A percentile compares a stretch with the other conserved stretches of the same genome.
Evolutionary conservation across 345 rosid species (phyloP).

Genomic region (Noccaea caerulescens): DNA sequence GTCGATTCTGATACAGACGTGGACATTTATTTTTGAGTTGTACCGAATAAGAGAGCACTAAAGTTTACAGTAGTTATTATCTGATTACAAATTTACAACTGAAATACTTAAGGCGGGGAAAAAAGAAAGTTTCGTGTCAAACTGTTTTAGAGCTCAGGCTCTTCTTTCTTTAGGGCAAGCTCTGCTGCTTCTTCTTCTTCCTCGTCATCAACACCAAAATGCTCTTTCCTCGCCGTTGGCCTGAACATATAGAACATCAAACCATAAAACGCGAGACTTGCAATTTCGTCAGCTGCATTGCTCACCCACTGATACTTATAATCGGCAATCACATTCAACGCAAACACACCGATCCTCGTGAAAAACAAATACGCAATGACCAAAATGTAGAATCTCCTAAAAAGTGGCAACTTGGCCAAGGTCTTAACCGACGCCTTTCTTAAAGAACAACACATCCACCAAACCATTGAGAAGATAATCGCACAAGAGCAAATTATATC

Average conservation of each 20-base stretch:
- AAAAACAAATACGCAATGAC: conserved; percentile 80
- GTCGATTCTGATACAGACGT: not conserved
- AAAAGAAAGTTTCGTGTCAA: conserved; percentile 49
- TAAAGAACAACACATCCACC: conserved; percentile 71
- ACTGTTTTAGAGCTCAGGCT: conserved; percentile 66
- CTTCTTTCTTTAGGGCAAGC: not conserved
- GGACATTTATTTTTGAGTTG: not conserved
- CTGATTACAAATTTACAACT: not conserved
- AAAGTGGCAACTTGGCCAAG: conserved; percentile 64
- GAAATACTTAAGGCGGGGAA: not conserved
- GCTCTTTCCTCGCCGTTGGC: conserved; percentile 77
- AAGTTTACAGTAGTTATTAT: not conserved
- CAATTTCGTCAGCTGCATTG: conserved; percentile 68
- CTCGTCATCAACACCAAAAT: conserved; percentile 65
- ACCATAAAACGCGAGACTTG: conserved; percentile 61
- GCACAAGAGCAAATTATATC: conserved; percentile 76
- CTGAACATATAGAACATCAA: conserved; percentile 81
- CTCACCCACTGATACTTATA: conserved; percentile 85
- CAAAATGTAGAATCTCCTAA: conserved; percentile 73
- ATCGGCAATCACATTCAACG: conserved; percentile 58
- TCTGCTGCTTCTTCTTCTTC: conserved; percentile 67
- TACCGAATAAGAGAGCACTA: not conserved
- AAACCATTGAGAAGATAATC: conserved; percentile 71
- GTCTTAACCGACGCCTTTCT: conserved; percentile 55
- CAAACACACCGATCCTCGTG: conserved; percentile 72